Percentiles rank a stretch among this genome's conserved stretches.
phyloP scores from a whole-genome alignment of 768 basidiomycete species.

The Serendipita vermifera region DNA sequence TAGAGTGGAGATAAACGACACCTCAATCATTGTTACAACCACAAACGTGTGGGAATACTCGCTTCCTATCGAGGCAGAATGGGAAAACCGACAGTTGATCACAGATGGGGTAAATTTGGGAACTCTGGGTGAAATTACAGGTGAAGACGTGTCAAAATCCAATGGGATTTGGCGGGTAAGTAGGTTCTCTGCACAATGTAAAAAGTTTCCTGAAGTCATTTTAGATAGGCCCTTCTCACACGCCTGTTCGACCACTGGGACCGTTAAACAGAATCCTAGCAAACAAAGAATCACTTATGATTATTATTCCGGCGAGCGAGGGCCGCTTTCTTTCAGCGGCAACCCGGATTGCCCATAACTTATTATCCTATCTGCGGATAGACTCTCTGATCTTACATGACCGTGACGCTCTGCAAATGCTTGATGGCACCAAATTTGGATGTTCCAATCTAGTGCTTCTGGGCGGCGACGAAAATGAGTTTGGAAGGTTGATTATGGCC shows the following conservation, averaged over 20 bases:
- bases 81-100: constrained; percentile 29
- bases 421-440: constrained; percentile 11
- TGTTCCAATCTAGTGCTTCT: constrained; percentile 20
- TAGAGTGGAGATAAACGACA: neutral
- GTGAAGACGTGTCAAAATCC: neutral
- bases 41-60: neutral
- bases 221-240: neutral
- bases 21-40: neutral
- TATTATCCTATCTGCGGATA: constrained; percentile 54
- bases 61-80: neutral
- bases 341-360: constrained; percentile 50
- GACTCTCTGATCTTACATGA: constrained; percentile 48
- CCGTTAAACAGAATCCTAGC: constrained; percentile 57
- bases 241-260: constrained; percentile 23
- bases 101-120: neutral
- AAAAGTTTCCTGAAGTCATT: constrained; percentile 12
- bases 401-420: constrained; percentile 23
- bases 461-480: constrained; percentile 20
- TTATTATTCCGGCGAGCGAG: constrained; percentile 38
- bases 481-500: constrained; percentile 6
- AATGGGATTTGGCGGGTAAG: neutral
- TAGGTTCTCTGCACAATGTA: too few species aligned
- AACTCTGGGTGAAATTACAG: neutral
- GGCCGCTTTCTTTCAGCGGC: constrained; percentile 36
- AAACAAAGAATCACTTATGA: constrained; percentile 36